Evolutionary conservation across 148 eudicot genomes (phyloP).

Genomic region (Arbutus unedo): DNA sequence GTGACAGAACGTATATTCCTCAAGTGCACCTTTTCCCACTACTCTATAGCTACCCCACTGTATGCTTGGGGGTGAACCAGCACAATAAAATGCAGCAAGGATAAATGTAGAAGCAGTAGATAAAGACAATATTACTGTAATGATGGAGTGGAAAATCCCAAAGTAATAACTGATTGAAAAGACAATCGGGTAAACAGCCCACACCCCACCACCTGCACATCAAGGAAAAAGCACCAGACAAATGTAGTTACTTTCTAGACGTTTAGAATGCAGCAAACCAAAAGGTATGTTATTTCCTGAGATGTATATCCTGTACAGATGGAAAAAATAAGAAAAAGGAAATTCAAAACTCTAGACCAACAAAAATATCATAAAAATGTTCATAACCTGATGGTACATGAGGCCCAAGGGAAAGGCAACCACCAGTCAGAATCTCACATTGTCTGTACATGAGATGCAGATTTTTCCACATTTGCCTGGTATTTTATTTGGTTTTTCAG

Average conservation of each 20-base stretch:
- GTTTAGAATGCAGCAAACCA: neutral
- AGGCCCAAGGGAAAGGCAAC: neutral
- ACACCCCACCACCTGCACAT: conserved; percentile 78
- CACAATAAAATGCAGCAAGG: conserved; percentile 63
- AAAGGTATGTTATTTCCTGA: neutral
- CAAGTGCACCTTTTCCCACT: conserved; percentile 76
- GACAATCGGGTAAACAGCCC: conserved; percentile 83
- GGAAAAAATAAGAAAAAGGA: neutral
- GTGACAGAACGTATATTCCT: conserved; percentile 70
- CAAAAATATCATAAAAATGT: neutral
- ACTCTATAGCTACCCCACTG: conserved; percentile 85
- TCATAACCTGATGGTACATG: neutral
- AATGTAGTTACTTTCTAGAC: neutral
- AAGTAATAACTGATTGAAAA: conserved; percentile 56
- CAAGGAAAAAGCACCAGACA: neutral
- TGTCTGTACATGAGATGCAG: neutral
- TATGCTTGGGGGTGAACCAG: conserved; percentile 65
- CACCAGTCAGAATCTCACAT: neutral
- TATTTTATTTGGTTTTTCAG: neutral
- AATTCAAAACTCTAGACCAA: neutral
- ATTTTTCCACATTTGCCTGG: neutral
- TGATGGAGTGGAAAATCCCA: conserved; percentile 49
- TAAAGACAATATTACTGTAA: conserved; percentile 52
- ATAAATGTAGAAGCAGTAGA: conserved; percentile 57
- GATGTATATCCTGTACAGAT: neutral